Conservation (phyloP, 805 yeast species). For the Babjeviella inositovora region DNA sequence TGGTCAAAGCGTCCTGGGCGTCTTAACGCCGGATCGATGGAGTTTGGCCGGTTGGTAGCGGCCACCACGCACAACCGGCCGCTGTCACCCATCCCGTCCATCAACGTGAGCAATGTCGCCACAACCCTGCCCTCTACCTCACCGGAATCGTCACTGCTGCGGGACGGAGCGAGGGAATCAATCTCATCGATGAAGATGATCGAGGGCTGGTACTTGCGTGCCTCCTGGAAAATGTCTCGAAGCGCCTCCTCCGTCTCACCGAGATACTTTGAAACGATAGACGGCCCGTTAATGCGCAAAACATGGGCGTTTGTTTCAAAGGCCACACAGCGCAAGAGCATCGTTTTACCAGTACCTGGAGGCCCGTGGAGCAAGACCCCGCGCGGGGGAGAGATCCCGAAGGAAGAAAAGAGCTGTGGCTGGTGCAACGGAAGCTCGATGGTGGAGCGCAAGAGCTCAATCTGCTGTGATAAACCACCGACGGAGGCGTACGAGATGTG, state of each 20-base stretch:
- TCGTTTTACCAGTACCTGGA: conserved; percentile 93
- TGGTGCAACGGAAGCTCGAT: conserved; percentile 69
- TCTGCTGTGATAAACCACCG: conserved; percentile 67
- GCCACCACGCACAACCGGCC: conserved; percentile 58
- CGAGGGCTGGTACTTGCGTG: conserved; percentile 72
- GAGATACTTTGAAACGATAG: conserved; percentile 79
- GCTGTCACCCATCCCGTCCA: conserved; percentile 62
- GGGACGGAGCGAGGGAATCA: conserved; percentile 78
- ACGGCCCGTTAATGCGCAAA: conserved; percentile 75
- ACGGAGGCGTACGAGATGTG: conserved; percentile 32
- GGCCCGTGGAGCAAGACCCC: conserved; percentile 94
- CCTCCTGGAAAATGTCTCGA: conserved; percentile 75
- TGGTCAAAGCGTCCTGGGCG: conserved; percentile 85
- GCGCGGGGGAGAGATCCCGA: conserved; percentile 85
- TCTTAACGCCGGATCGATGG: conserved; percentile 57
- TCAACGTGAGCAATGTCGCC: conserved; percentile 68
- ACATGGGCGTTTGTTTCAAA: conserved; percentile 71
- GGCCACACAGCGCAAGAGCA: conserved; percentile 74
- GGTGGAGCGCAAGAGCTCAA: conserved; percentile 42
- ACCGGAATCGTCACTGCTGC: conserved; percentile 74
- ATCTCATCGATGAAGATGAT: conserved; percentile 85
- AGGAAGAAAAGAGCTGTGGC: conserved; percentile 63
- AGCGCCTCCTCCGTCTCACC: conserved; percentile 89
- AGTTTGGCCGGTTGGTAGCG: conserved; percentile 59
- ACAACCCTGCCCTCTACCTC: conserved; percentile 87